A percentile compares a stretch with the other conserved stretches of the same genome.
Conservation (phyloP, 345 rosid genomes). For the Melaleuca quinquenervia region DNA sequence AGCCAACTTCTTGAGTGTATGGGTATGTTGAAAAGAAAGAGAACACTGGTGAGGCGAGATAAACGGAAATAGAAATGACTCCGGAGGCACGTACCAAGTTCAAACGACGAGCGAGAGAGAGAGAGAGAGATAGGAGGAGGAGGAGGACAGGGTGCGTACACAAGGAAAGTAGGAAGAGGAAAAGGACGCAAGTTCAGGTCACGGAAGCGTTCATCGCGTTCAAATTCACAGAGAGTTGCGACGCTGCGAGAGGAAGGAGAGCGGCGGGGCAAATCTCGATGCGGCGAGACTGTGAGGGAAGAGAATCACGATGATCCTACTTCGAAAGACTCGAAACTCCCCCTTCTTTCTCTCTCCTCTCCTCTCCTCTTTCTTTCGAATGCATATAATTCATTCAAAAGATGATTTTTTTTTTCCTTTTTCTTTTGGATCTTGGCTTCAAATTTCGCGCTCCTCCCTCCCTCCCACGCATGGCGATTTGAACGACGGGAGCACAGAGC, state of each 20-base stretch:
- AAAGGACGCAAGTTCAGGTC: background rate
- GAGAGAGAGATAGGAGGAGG: background rate
- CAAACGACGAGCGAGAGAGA: background rate
- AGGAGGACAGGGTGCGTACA: background rate
- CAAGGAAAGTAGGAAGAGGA: background rate
- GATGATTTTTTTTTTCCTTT: background rate
- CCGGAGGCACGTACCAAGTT: background rate
- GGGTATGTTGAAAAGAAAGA: too few relatives aligned
- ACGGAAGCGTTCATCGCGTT: background rate
- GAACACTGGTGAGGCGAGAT: background rate
- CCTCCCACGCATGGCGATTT: background rate
- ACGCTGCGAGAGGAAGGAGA: too few relatives aligned
- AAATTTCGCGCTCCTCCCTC: background rate
- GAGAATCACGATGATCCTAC: background rate
- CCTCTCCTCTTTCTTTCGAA: too few relatives aligned
- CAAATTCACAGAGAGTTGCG: background rate
- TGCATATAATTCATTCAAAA: too few relatives aligned
- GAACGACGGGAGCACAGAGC: background rate
- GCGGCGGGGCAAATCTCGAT: background rate
- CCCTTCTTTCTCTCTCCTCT: too few relatives aligned
- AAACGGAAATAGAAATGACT: background rate
- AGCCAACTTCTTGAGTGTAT: background rate
- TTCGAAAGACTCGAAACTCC: background rate
- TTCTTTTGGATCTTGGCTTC: background rate
- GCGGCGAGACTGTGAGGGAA: background rate